Base-by-base conservation (phyloP, 306 rosid genomes). In the Prunus padus region DNA sequence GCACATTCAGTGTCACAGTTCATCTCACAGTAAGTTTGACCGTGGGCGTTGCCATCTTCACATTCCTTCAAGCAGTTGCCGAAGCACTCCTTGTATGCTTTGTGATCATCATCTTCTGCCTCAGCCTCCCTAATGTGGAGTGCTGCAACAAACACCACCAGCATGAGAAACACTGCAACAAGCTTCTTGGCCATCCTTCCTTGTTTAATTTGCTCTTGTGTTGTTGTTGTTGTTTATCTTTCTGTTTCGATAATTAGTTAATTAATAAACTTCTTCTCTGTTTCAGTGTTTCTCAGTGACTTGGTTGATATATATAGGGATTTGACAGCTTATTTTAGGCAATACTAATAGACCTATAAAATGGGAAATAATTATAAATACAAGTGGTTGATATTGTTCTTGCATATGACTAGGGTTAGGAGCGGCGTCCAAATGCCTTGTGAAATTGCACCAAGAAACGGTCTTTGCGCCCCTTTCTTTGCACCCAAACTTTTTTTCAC, bases 111-210 rank as follows among this genome's bases (percentile, higher is more conserved):
- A 0, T 0, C 25, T 3, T 52, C 5, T 6, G 69, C 70, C 26
- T 55, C 42, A 8, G 67, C 78, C 67, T 47, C 63, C 1, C n/a
- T 11, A 19, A 56, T 8, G 63, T 68, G 55, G 60, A 75, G 5
- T 19, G 80, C 71, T 19, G 66, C 67, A 4, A 74, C 40, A 16
- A 80, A 46, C 5, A 80, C 78, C 55, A 67, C 55, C n/a, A 23
- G 7, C 56, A 23, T 67, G 31, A 67, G 25, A 18, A 67, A 45
- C 71, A 67, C 37, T 22, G 55, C 56, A 5, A 45, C 16, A 23
- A 80, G 46, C 75, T 80, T 80, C 60, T 80, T 68, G 30, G 42
- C 72, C 76, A 80, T 54, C 7, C 42, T 37, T 37, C 42, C 42
- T 0, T 66, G 18, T 49, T 16, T 71, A 52, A 18, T 31, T 45